Evolutionary conservation across 2,329 filamentous ascomycete genomes (phyloP).

Genomic region (Tolypocladium guangdongense): DNA sequence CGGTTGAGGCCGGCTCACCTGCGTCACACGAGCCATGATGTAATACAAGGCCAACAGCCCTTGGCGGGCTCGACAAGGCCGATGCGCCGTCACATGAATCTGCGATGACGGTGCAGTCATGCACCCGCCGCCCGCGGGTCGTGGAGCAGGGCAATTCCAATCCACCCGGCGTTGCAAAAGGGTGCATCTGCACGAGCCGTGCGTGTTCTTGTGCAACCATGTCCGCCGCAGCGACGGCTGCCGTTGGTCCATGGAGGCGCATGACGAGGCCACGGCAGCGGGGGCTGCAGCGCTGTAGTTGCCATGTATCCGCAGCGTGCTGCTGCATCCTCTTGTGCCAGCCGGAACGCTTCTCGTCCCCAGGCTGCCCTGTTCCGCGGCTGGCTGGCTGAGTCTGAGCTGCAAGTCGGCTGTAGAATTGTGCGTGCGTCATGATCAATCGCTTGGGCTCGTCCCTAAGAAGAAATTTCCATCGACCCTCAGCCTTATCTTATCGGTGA

Average conservation of each 20-base stretch:
- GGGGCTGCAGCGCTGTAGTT: background rate
- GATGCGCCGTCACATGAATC: background rate
- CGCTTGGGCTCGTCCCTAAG: background rate
- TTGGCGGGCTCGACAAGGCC: background rate
- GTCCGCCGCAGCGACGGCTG: background rate
- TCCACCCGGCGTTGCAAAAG: background rate
- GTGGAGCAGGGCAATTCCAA: background rate
- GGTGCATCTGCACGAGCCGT: background rate
- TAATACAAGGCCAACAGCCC: background rate
- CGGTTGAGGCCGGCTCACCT: background rate
- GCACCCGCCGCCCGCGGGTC: background rate
- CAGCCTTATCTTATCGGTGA: slow-evolving; percentile 3
- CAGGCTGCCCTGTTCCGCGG: background rate
- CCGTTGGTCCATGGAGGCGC: background rate
- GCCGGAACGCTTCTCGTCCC: background rate
- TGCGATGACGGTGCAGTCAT: background rate
- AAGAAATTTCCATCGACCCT: background rate
- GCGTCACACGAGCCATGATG: background rate
- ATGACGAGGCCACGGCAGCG: background rate
- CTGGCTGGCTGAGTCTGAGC: background rate
- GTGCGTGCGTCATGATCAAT: background rate
- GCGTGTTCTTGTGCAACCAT: background rate
- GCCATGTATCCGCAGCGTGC: background rate
- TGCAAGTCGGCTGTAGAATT: background rate
- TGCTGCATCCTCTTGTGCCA: background rate